Evolutionary conservation across 2,329 filamentous ascomycete genomes (phyloP).

Genomic region (Didymellaceae sp.): DNA sequence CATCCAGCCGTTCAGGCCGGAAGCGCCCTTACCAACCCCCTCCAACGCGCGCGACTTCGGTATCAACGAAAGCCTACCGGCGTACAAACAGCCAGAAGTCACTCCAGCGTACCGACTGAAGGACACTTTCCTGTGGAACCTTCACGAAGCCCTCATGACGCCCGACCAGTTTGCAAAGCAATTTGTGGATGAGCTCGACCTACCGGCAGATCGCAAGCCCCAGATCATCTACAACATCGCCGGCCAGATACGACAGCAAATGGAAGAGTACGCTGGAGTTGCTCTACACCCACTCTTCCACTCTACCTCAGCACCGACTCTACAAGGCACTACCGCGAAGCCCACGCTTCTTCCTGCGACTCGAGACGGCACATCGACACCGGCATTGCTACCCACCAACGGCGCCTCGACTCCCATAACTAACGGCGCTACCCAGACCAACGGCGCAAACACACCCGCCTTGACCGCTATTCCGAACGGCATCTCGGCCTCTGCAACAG

Average conservation of each 20-base stretch:
- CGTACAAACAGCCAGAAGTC: constrained; percentile 79
- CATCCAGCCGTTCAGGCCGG: constrained; percentile 76
- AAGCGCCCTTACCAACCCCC: constrained; percentile 68
- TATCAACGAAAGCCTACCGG: constrained; percentile 74
- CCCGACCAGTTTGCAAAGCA: constrained; percentile 94
- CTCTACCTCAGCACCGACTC: constrained; percentile 48
- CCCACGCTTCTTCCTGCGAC: constrained; percentile 52
- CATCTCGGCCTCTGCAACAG: constrained; percentile 73
- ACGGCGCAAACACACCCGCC: constrained; percentile 55
- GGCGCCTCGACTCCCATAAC: constrained; percentile 63
- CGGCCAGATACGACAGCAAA: constrained; percentile 90
- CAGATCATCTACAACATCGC: constrained; percentile 80
- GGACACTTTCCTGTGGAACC: constrained; percentile 97
- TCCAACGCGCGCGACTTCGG: constrained; percentile 63
- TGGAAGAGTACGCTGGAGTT: constrained; percentile 95
- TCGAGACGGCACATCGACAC: constrained; percentile 59
- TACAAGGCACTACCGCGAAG: constrained; percentile 40
- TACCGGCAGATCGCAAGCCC: constrained; percentile 72
- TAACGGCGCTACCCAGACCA: constrained; percentile 54
- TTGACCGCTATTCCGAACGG: constrained; percentile 58
- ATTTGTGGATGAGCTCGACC: constrained; percentile 90
- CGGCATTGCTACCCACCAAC: constrained; percentile 55
- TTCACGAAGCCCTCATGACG: constrained; percentile 91
- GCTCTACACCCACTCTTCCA: constrained; percentile 93
- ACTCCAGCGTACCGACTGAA: constrained; percentile 87